Percentiles rank a stretch among this genome's conserved stretches.
Evolutionary conservation across 345 rosid species (phyloP).

Genomic region (Rhizophora apiculata): DNA sequence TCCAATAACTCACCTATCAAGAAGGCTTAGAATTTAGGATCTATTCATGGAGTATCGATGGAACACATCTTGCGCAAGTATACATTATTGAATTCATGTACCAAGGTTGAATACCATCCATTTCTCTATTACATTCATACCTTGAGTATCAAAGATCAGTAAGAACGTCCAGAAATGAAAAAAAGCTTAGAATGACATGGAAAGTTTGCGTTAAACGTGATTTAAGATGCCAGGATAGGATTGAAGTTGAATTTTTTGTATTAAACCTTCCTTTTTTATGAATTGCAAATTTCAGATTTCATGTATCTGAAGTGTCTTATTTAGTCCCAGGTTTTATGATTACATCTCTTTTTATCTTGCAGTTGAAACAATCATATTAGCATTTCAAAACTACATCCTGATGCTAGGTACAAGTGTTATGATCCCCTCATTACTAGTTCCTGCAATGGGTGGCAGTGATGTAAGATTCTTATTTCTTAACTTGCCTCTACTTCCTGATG

Average conservation of each 20-base stretch:
- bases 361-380: slow-evolving; percentile 29
- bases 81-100: too few relatives aligned
- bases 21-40: too few relatives aligned
- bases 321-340: too few relatives aligned
- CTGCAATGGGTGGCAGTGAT: slow-evolving; percentile 34
- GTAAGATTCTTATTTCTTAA: slow-evolving; percentile 14
- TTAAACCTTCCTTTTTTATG: not conserved
- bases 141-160: too few relatives aligned
- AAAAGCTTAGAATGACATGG: not conserved
- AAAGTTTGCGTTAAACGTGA: not conserved
- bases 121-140: too few relatives aligned
- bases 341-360: slow-evolving; percentile 8
- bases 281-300: too few relatives aligned
- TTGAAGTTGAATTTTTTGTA: not conserved
- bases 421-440: slow-evolving; percentile 32
- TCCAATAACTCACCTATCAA: too few relatives aligned
- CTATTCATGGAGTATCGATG: too few relatives aligned
- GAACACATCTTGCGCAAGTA: too few relatives aligned
- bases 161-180: too few relatives aligned
- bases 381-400: slow-evolving; percentile 33
- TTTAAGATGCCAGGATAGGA: not conserved
- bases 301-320: too few relatives aligned
- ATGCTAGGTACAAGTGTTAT: slow-evolving; percentile 35
- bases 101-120: too few relatives aligned
- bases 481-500: not conserved